phyloP scores from a whole-genome alignment of 805 yeast genomes.

The Metschnikowia peoriensis region DNA sequence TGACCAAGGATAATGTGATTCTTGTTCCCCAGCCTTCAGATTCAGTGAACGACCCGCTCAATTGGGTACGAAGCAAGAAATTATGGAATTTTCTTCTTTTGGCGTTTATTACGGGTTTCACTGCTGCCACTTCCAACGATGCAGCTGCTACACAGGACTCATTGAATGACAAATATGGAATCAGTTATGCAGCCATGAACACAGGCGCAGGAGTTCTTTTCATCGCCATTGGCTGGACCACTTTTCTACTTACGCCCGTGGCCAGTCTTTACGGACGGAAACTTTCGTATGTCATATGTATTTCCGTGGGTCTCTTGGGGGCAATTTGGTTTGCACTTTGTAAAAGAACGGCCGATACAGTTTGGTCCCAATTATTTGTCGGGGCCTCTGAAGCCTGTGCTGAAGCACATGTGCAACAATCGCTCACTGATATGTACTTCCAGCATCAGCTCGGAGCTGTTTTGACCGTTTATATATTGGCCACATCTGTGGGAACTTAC shows the following conservation, averaged over 20 bases:
- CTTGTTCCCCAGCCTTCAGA: slow-evolving; percentile 51
- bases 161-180: slow-evolving; percentile 58
- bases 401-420: slow-evolving; percentile 68
- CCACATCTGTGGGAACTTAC: slow-evolving; percentile 74
- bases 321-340: slow-evolving; percentile 69
- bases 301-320: slow-evolving; percentile 58
- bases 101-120: slow-evolving; percentile 60
- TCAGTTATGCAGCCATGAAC: slow-evolving; percentile 67
- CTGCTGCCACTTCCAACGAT: slow-evolving; percentile 72
- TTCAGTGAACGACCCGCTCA: slow-evolving; percentile 49
- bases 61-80: slow-evolving; percentile 40
- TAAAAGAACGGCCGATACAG: slow-evolving; percentile 54
- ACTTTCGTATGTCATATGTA: slow-evolving; percentile 60
- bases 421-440: slow-evolving; percentile 69
- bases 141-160: slow-evolving; percentile 73
- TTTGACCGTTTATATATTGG: slow-evolving; percentile 70
- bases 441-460: slow-evolving; percentile 75
- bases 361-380: slow-evolving; percentile 76
- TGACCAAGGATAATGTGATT: slow-evolving; percentile 31
- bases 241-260: slow-evolving; percentile 64
- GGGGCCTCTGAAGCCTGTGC: slow-evolving; percentile 81
- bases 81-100: slow-evolving; percentile 38
- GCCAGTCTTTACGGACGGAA: slow-evolving; percentile 70
- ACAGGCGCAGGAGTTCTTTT: slow-evolving; percentile 80
- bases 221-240: slow-evolving; percentile 63